Conservation (phyloP, 768 basidiomycete genomes). For the Butyriboletus loyo region DNA sequence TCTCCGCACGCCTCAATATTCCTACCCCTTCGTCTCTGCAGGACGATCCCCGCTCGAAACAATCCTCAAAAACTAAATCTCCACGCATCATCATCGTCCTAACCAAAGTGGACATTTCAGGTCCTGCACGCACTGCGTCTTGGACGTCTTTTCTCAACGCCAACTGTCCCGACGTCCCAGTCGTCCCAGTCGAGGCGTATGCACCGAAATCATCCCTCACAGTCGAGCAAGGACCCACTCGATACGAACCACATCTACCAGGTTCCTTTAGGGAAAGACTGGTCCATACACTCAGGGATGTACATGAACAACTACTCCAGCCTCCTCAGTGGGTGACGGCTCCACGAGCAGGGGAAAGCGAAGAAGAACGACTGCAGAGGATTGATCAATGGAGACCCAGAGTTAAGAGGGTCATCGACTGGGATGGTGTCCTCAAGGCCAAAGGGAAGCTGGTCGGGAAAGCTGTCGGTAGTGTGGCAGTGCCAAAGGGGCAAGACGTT, state of each 20-base stretch:
- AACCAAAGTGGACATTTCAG: conserved; percentile 86
- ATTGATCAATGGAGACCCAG: conserved; percentile 61
- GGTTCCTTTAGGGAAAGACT: conserved; percentile 59
- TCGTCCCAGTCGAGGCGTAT: conserved; percentile 80
- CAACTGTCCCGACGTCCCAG: conserved; percentile 50
- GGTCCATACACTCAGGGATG: conserved; percentile 58
- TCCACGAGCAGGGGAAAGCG: conserved; percentile 33
- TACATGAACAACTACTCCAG: conserved; percentile 63
- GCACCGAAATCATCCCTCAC: conserved; percentile 40
- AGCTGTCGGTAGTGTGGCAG: conserved; percentile 41
- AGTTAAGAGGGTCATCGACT: conserved; percentile 67
- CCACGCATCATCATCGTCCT: conserved; percentile 62
- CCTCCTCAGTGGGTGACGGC: conserved; percentile 60
- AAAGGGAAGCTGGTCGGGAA: conserved; percentile 44
- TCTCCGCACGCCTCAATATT: conserved; percentile 55
- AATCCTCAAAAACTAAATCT: conserved; percentile 31
- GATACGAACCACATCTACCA: conserved; percentile 67
- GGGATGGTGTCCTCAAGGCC: conserved; percentile 58
- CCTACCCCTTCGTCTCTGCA: conserved; percentile 2
- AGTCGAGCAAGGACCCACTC: conserved; percentile 41
- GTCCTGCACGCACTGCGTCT: conserved; percentile 54
- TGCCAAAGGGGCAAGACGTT: conserved; percentile 25
- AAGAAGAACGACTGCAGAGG: conserved; percentile 44
- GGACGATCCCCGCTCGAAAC: conserved; percentile 14
- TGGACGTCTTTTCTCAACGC: conserved; percentile 64